Conservation (phyloP, 2,329 filamentous ascomycete genomes). For the Talaromyces islandicus region DNA sequence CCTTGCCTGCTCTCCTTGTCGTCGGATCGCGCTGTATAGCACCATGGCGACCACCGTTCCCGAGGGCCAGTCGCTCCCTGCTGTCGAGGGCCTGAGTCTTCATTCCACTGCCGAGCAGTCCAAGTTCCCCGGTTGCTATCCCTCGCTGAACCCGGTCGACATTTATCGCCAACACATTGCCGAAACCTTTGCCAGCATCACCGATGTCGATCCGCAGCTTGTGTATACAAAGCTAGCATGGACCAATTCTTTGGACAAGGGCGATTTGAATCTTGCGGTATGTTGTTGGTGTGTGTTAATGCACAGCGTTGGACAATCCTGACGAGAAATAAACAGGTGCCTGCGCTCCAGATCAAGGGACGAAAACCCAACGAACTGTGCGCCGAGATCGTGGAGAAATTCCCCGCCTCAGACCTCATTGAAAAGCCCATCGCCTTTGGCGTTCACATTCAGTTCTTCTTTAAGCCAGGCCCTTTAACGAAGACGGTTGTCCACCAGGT, state of each 20-base stretch:
- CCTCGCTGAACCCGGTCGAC: slow-evolving; percentile 42
- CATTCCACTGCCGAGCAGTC: slow-evolving; percentile 34
- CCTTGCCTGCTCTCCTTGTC: neutral
- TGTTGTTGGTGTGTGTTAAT: slow-evolving; percentile 8
- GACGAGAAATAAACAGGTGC: slow-evolving; percentile 22
- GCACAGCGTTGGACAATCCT: neutral
- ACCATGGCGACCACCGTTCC: slow-evolving; percentile 12
- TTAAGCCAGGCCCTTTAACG: slow-evolving; percentile 53
- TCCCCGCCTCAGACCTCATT: slow-evolving; percentile 54
- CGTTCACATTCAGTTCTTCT: slow-evolving; percentile 61
- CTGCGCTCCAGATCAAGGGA: slow-evolving; percentile 45
- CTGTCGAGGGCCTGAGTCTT: slow-evolving; percentile 34
- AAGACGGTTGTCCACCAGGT: slow-evolving; percentile 56
- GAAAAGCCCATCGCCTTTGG: slow-evolving; percentile 51
- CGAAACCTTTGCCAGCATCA: slow-evolving; percentile 31
- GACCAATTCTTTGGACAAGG: slow-evolving; percentile 43
- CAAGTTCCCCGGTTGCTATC: slow-evolving; percentile 36
- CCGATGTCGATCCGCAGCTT: slow-evolving; percentile 34
- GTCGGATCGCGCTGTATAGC: slow-evolving; percentile 4
- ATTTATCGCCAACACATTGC: slow-evolving; percentile 42
- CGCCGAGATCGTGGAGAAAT: slow-evolving; percentile 51
- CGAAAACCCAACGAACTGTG: slow-evolving; percentile 55
- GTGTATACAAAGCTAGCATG: slow-evolving; percentile 37
- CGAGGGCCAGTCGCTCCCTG: slow-evolving; percentile 20
- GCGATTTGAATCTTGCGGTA: slow-evolving; percentile 40